These are phyloP conservation scores for Stellera chamaejasme DNA, from an alignment of 345 rosid species.

Conservation along the genomic window DNA sequence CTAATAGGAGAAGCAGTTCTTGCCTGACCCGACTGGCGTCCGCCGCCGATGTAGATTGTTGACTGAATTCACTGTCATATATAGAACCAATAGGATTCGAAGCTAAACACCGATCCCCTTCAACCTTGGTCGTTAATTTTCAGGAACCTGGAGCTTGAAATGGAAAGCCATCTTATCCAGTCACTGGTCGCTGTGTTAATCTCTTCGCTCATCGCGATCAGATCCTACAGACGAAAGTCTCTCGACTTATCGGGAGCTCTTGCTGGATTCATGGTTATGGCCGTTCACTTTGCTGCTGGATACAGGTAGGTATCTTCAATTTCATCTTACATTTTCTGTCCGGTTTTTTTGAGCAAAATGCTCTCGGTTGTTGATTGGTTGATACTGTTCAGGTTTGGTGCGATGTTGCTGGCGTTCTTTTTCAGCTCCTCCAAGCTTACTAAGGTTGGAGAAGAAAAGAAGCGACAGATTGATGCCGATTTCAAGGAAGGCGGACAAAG, in stretches of 20 bases:
- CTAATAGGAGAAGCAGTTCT: too few relatives aligned
- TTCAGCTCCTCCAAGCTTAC: conserved; percentile 86
- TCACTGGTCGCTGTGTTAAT: conserved; percentile 41
- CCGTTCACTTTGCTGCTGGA: conserved; percentile 58
- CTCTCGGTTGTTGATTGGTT: neutral
- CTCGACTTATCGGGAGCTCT: conserved; percentile 78
- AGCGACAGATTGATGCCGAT: conserved; percentile 65
- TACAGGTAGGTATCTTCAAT: conserved; percentile 34
- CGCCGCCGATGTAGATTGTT: too few relatives aligned
- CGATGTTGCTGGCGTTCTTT: conserved; percentile 68
- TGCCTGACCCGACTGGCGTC: too few relatives aligned
- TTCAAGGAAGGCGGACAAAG: conserved; percentile 96
- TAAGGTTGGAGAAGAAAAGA: conserved; percentile 79
- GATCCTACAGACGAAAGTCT: conserved; percentile 70
- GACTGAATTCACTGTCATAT: too few relatives aligned
- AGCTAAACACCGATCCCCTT: too few relatives aligned
- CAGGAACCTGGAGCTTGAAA: neutral
- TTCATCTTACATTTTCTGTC: neutral
- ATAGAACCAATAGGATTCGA: too few relatives aligned
- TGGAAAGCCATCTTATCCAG: conserved; percentile 35
- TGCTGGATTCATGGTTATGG: conserved; percentile 72
- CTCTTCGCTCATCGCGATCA: conserved; percentile 45
- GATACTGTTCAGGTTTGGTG: conserved; percentile 58
- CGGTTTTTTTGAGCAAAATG: neutral
- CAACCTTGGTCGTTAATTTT: too few relatives aligned